Conservation (phyloP, 1,139 yeast genomes). For the Taphrina populina region DNA sequence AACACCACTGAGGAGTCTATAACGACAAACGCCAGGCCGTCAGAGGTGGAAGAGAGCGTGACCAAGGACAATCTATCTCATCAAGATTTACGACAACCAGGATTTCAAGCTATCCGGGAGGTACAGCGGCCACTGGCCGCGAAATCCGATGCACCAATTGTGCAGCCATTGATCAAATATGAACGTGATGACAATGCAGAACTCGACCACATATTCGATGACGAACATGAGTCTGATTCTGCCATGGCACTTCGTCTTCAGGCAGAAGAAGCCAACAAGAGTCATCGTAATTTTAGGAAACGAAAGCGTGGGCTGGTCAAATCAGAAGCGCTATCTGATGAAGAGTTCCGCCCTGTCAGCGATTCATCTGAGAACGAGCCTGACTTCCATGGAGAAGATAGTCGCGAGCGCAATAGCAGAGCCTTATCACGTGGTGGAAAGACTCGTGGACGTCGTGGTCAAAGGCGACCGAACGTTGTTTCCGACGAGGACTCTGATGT, state of each 20-base stretch:
- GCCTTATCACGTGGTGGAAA: no score
- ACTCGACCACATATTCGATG: slow-evolving; percentile 14
- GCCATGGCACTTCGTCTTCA: slow-evolving; percentile 30
- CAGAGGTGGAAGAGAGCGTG: neutral
- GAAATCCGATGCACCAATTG: no score
- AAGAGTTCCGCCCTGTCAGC: neutral
- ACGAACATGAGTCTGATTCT: slow-evolving; percentile 19
- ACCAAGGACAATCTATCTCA: slow-evolving; percentile 44
- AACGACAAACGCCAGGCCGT: slow-evolving; percentile 9
- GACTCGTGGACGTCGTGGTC: no score
- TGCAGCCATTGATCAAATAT: no score
- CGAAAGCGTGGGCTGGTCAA: slow-evolving; percentile 11
- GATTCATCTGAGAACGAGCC: no score
- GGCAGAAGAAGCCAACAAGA: slow-evolving; percentile 11
- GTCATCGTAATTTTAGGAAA: slow-evolving; percentile 2
- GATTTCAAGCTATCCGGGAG: slow-evolving; percentile 39
- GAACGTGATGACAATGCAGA: neutral
- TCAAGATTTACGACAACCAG: slow-evolving; percentile 52
- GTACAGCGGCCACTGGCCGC: no score
- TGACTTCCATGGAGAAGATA: no score
- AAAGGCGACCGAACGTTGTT: no score
- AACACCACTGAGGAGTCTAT: slow-evolving; percentile 17
- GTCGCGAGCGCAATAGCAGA: no score
- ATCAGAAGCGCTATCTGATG: slow-evolving; percentile 5
- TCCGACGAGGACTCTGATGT: no score